A percentile compares a stretch with the other conserved stretches of the same genome.
phyloP scores from a whole-genome alignment of 2,329 filamentous ascomycete species.

The Aspergillus melleus region DNA sequence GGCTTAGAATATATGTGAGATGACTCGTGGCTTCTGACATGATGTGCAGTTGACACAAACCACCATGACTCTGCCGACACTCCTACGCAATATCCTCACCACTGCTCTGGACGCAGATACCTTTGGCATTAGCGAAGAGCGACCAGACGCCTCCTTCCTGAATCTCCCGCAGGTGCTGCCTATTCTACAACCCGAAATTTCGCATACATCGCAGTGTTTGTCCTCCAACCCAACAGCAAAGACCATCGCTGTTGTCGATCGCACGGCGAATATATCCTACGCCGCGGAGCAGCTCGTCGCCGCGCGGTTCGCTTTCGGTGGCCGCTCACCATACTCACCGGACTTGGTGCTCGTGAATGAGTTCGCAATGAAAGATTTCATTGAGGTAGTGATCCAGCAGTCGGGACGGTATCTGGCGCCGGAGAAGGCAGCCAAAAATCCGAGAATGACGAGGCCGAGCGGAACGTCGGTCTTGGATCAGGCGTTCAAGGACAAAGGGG shows the following conservation, averaged over 20 bases:
- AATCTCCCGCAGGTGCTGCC: conserved; percentile 10
- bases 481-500: conserved; percentile 27
- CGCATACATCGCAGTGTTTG: conserved; percentile 18
- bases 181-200: conserved; percentile 14
- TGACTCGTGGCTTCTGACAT: too few species aligned
- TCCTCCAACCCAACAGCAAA: conserved; percentile 29
- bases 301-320: conserved; percentile 57
- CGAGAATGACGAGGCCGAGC: neutral
- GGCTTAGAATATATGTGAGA: too few species aligned
- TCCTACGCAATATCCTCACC: conserved; percentile 25
- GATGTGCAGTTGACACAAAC: conserved; percentile 23
- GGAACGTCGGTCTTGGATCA: conserved; percentile 20
- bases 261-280: conserved; percentile 55
- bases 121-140: conserved; percentile 45
- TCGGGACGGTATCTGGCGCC: conserved; percentile 25
- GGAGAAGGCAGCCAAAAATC: conserved; percentile 13
- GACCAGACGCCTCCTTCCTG: conserved; percentile 32
- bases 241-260: conserved; percentile 60
- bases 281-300: conserved; percentile 56
- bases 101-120: conserved; percentile 49
- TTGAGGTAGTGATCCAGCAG: conserved; percentile 50
- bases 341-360: conserved; percentile 67
- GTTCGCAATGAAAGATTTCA: conserved; percentile 57
- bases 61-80: conserved; percentile 22
- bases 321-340: conserved; percentile 61